Conservation (phyloP, 2,329 filamentous ascomycete species). For the Zalaria obscura region DNA sequence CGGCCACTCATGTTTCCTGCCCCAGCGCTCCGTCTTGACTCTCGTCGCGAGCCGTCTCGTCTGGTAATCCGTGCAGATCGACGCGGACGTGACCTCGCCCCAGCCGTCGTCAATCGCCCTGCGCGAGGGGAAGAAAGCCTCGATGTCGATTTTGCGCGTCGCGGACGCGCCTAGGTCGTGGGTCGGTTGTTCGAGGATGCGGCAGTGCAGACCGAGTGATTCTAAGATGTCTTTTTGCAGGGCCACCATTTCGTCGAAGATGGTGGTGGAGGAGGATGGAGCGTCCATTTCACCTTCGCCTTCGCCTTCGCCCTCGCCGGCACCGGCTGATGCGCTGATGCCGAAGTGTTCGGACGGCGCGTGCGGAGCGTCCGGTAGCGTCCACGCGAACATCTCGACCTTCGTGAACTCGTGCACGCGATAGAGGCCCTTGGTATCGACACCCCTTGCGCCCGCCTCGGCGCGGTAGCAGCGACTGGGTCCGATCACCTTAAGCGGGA, state of each 20-base stretch:
- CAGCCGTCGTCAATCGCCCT: slow-evolving; percentile 54
- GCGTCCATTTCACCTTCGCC: slow-evolving; percentile 7
- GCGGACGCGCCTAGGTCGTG: slow-evolving; percentile 82
- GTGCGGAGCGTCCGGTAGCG: slow-evolving; percentile 36
- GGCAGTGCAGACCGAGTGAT: slow-evolving; percentile 66
- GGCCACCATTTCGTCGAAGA: slow-evolving; percentile 75
- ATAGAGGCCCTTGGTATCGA: slow-evolving; percentile 87
- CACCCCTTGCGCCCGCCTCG: slow-evolving; percentile 80
- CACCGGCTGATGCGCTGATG: slow-evolving; percentile 7
- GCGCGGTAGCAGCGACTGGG: slow-evolving; percentile 89
- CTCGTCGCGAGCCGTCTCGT: slow-evolving; percentile 67
- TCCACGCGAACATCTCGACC: slow-evolving; percentile 95
- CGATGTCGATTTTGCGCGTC: slow-evolving; percentile 77
- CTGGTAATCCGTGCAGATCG: slow-evolving; percentile 92
- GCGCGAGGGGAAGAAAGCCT: slow-evolving; percentile 82
- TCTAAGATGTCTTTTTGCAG: slow-evolving; percentile 76
- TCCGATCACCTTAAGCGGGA: slow-evolving; percentile 70
- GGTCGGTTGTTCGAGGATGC: slow-evolving; percentile 84
- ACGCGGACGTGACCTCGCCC: slow-evolving; percentile 86
- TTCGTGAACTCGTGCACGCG: slow-evolving; percentile 98
- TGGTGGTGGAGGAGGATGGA: slow-evolving; percentile 30
- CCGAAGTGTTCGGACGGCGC: slow-evolving; percentile 13
- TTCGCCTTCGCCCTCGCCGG: slow-evolving; percentile 5
- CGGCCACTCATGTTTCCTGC: slow-evolving; percentile 54
- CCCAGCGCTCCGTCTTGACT: slow-evolving; percentile 36